A percentile compares a stretch with the other conserved stretches of the same genome.
These are phyloP conservation scores for Lonicera japonica DNA, from an alignment of 129 eudicot genomes.

Conservation along the genomic window DNA sequence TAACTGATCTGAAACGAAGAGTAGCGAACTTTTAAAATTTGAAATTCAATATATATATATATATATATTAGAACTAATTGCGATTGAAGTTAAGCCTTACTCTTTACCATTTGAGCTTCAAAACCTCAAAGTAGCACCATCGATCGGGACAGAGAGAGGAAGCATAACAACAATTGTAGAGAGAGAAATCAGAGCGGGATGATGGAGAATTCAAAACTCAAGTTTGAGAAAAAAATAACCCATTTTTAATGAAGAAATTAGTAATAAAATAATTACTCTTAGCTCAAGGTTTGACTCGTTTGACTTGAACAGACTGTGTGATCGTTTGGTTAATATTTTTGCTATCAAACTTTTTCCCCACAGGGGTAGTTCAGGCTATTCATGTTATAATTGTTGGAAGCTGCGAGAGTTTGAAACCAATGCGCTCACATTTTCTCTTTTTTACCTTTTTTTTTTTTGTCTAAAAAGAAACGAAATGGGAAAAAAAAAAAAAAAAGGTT, in stretches of 20 bases:
- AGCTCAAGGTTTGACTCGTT: slow-evolving; percentile 29
- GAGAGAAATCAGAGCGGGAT: slow-evolving; percentile 37
- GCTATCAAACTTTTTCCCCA: too few relatives aligned
- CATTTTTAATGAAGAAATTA: slow-evolving; percentile 1
- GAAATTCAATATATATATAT: too few relatives aligned
- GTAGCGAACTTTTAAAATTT: not conserved
- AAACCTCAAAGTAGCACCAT: slow-evolving; percentile 1
- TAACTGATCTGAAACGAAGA: slow-evolving; percentile 20
- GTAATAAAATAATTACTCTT: slow-evolving; percentile 16
- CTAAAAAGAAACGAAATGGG: too few relatives aligned
- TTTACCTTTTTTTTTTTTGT: too few relatives aligned
- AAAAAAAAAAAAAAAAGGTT: too few relatives aligned
- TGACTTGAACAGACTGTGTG: slow-evolving; percentile 20
- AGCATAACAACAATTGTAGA: slow-evolving; percentile 1
- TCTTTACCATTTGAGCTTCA: slow-evolving; percentile 8
- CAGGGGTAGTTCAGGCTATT: not conserved
- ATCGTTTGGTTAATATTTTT: too few relatives aligned
- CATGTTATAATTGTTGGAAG: not conserved
- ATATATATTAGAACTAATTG: not conserved
- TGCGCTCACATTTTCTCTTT: too few relatives aligned
- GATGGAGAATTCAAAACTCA: slow-evolving; percentile 42
- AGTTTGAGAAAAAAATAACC: slow-evolving; percentile 1
- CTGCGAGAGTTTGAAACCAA: too few relatives aligned
- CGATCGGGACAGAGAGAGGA: slow-evolving; percentile 10
- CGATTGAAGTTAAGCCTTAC: not conserved